These are phyloP conservation scores for Nakazawaea populi DNA, from an alignment of 805 yeast species.

Conservation along the genomic window DNA sequence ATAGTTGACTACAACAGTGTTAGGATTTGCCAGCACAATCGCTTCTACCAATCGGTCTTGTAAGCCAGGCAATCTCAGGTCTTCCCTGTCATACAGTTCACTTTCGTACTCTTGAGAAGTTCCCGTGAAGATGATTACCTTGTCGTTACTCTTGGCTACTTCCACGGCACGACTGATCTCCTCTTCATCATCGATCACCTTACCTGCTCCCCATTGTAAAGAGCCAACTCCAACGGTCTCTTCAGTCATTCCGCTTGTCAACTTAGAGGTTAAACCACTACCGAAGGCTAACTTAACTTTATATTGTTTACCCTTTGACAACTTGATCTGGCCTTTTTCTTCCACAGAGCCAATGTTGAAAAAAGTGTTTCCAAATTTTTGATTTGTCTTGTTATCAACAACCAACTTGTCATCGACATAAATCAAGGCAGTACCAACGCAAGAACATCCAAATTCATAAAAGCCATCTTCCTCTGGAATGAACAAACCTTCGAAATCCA, in stretches of 20 bases:
- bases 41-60: constrained; percentile 39
- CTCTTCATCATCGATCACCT: constrained; percentile 21
- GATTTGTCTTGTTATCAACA: constrained; percentile 39
- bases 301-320: constrained; percentile 30
- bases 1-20: constrained; percentile 49
- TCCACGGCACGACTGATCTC: constrained; percentile 39
- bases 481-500: constrained; percentile 32
- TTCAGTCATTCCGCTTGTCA: constrained; percentile 14
- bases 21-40: constrained; percentile 40
- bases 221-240: constrained; percentile 30
- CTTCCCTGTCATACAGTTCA: constrained; percentile 50
- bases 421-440: constrained; percentile 36
- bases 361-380: constrained; percentile 31
- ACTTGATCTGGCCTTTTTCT: constrained; percentile 20
- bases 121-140: constrained; percentile 47
- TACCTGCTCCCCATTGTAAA: constrained; percentile 26
- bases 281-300: constrained; percentile 35
- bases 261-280: constrained; percentile 29
- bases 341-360: constrained; percentile 38
- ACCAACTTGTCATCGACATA: constrained; percentile 35
- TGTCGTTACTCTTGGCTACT: constrained; percentile 44
- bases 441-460: constrained; percentile 32
- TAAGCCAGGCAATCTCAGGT: constrained; percentile 45
- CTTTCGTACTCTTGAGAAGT: constrained; percentile 51
- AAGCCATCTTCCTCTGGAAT: constrained; percentile 30